A percentile compares a stretch with the other conserved stretches of the same genome.
Conservation (phyloP, 2,329 filamentous ascomycete genomes). For the Sporothrix phasma region DNA sequence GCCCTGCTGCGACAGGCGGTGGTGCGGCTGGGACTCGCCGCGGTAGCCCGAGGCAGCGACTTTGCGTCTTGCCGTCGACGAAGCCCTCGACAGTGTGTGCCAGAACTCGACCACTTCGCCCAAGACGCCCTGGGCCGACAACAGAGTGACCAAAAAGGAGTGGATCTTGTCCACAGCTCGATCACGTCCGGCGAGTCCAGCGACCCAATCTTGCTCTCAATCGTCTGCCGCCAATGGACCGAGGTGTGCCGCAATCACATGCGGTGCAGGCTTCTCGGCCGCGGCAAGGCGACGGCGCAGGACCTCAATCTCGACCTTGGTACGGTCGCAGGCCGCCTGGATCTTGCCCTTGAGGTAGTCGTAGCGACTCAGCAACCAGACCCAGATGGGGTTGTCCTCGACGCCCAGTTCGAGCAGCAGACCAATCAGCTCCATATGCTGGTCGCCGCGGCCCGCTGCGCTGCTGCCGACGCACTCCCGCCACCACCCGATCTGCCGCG, state of each 20-base stretch:
- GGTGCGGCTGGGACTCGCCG: conserved; percentile 70
- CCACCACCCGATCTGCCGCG: background rate
- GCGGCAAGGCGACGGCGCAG: conserved; percentile 70
- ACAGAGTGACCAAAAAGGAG: conserved; percentile 59
- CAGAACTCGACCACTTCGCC: conserved; percentile 90
- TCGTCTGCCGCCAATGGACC: conserved; percentile 57
- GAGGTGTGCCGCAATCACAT: conserved; percentile 66
- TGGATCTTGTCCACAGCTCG: conserved; percentile 85
- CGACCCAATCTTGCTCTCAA: conserved; percentile 49
- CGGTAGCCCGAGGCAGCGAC: conserved; percentile 67
- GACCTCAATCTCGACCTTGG: conserved; percentile 86
- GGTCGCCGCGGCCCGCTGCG: conserved; percentile 51
- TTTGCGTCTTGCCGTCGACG: conserved; percentile 75
- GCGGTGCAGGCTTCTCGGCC: conserved; percentile 52
- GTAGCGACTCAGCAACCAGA: conserved; percentile 85
- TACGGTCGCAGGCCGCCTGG: conserved; percentile 67
- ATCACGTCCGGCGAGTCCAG: conserved; percentile 74
- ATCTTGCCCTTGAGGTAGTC: conserved; percentile 85
- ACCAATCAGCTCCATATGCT: conserved; percentile 82
- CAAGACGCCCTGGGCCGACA: conserved; percentile 71
- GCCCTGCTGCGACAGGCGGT: conserved; percentile 64
- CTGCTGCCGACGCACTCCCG: conserved; percentile 25
- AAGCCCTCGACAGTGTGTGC: conserved; percentile 85
- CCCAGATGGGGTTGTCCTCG: conserved; percentile 91
- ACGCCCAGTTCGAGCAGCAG: conserved; percentile 88